Evolutionary conservation across 1,284 basidiomycete species (phyloP), one percentile per base, ranked within the genome.

Genomic region (Moesziomyces parantarcticus): DNA sequence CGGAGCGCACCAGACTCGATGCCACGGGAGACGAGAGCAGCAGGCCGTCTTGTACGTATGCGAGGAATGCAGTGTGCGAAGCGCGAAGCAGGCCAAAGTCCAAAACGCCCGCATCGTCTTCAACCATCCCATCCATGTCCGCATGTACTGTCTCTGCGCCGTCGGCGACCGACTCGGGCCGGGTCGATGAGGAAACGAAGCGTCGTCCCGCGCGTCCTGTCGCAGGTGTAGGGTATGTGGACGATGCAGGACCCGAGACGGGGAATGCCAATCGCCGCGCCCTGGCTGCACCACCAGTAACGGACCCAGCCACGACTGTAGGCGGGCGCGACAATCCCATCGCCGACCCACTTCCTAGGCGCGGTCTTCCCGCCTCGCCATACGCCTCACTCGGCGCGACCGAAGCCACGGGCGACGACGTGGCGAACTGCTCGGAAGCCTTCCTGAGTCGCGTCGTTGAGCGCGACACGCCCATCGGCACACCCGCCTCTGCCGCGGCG

Each of bases 31-130:
- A 88, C 36, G 61, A 64, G 20, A 96, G 85, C 22, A 96, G 85
- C 62, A 91, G 91, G 0, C 92, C 93, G 7, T 91, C 91, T 22
- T 92, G 86, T 10, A 96, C 85, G 45, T 91, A 89, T 51, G 92
- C 90, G 8, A 96, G 87, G 80, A 94, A 95, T 3, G 88, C 90
- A 3, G 89, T 87, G 77, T 96, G 93, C 40, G 94, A 90, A 49
- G 86, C 88, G 50, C 92, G 89, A 41, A 96, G 86, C 0, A 92
- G 91, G 13, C 92, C 90, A 81, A 96, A 96, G 80, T 96, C 94
- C 20, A 78, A 49, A 23, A 66, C 48, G 10, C 51, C 41, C 5
- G 45, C 59, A 11, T 47, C 56, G 23, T 43, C 56, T 9, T 42
- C 29, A 5, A 16, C 52, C 84, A 54, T 83, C 80, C 83, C 50